phyloP scores from a whole-genome alignment of 768 basidiomycete species.

The Trametes elegans region DNA sequence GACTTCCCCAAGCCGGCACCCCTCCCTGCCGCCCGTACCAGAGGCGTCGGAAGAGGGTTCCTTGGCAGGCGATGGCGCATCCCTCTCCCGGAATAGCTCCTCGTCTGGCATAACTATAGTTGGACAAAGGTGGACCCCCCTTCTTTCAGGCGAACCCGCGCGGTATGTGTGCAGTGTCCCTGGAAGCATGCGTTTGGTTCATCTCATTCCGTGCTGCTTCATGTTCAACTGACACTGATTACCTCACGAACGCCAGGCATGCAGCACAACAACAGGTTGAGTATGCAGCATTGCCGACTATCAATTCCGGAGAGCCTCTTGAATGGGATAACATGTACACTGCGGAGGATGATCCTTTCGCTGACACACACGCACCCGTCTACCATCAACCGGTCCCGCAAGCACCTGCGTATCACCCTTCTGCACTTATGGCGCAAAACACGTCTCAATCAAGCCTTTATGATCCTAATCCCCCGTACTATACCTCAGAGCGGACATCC shows the following conservation, averaged over 20 bases:
- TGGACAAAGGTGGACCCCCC: constrained; percentile 1
- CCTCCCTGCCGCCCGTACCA: constrained; percentile 23
- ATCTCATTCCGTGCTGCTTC: too few relatives aligned
- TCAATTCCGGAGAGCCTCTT: constrained; percentile 33
- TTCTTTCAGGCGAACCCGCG: too few relatives aligned
- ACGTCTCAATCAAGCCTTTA: constrained; percentile 13
- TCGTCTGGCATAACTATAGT: constrained; percentile 15
- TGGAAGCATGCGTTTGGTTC: too few relatives aligned
- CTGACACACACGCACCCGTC: constrained; percentile 20
- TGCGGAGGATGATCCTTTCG: constrained; percentile 30
- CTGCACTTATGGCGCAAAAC: constrained; percentile 12
- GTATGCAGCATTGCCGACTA: constrained; percentile 27
- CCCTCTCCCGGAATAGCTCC: constrained; percentile 21
- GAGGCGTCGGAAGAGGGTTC: constrained; percentile 28
- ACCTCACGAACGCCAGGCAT: neutral
- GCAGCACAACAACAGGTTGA: neutral
- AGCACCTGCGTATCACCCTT: constrained; percentile 9
- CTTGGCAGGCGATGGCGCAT: constrained; percentile 17
- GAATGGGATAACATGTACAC: constrained; percentile 22
- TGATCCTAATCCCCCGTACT: constrained; percentile 7
- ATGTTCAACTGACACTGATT: neutral
- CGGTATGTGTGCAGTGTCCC: too few relatives aligned
- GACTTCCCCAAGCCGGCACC: constrained; percentile 19
- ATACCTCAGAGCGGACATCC: constrained; percentile 8
- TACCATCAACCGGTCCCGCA: constrained; percentile 5